Base-by-base conservation (phyloP, 2,329 filamentous ascomycete genomes). In the Teratosphaeria viscida region DNA sequence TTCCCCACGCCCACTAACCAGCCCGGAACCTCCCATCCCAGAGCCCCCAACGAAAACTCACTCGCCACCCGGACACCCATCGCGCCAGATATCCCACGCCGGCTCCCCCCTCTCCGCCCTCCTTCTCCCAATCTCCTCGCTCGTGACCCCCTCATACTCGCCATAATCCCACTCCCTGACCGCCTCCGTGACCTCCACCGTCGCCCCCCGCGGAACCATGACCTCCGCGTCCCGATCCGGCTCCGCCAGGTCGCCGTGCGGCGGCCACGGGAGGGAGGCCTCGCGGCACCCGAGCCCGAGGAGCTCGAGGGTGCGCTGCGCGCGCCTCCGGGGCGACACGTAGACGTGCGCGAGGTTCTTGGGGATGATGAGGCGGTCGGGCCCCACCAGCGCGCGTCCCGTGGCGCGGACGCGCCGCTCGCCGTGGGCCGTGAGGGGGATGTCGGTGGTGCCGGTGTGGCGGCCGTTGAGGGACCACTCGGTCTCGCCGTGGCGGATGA, bases 261-360 rank as follows among this genome's bases (percentile, higher is more conserved):
- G 55, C 10, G 62, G 55, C 90, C 90, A 95, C 0, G 91, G 91
- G 16, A 92, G 78, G 16, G 43, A 49, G 2, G 47, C 55, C 14
- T 64, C 62, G n/a, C 77, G 74, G 70, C 86, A 85, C 56, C 86
- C 88, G 23, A 96, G 78, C 66, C 88, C 83, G 29, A 96, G 84
- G 55, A 96, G 83, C 72, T 96, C 90, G 70, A 96, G 87, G n/a
- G 92, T 97, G 56, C 85, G 82, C 74, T 94, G 91, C 23, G 92
- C 90, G 61, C 92, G 88, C 62, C 82, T 84, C 54, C 92, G 87
- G 2, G 92, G 92, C 1, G 90, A 95, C 49, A 96, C 90, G 74
- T 92, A 96, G 87, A 96, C 88, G 72, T 95, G 90, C 4, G 85
- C 86, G 55, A 96, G 78, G 70, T 92, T 89, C 65, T 79, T 83